Conservation (phyloP, 2,329 filamentous ascomycete species). For the Epichloe glyceriae region DNA sequence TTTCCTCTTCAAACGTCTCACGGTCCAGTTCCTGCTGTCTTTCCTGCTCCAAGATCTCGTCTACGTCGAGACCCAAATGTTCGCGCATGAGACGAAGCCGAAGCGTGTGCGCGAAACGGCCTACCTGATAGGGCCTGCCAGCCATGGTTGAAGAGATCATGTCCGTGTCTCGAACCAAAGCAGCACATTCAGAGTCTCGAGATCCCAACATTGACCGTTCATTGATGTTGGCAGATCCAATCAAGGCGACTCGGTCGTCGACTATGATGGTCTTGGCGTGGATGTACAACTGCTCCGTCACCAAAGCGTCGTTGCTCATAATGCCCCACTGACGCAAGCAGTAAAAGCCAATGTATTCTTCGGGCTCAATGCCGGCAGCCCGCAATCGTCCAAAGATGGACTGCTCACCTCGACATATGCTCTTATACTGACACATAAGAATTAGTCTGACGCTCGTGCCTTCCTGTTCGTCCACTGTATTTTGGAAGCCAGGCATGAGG, state of each 20-base stretch:
- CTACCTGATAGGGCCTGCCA: conserved; percentile 77
- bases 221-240: conserved; percentile 97
- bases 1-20: conserved; percentile 42
- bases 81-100: conserved; percentile 92
- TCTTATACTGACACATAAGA: conserved; percentile 93
- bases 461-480: conserved; percentile 85
- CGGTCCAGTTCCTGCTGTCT: conserved; percentile 53
- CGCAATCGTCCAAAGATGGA: conserved; percentile 84
- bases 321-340: conserved; percentile 85
- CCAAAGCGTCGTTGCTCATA: conserved; percentile 71
- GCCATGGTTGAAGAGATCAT: conserved; percentile 89
- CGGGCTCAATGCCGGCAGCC: conserved; percentile 71
- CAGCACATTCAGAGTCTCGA: conserved; percentile 83
- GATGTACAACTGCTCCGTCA: conserved; percentile 95
- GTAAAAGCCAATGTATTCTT: conserved; percentile 93
- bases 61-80: conserved; percentile 89
- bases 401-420: conserved; percentile 82
- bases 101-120: conserved; percentile 82
- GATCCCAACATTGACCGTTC: conserved; percentile 89
- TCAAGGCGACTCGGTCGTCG: conserved; percentile 84
- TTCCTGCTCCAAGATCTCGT: conserved; percentile 75
- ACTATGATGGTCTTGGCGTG: conserved; percentile 96
- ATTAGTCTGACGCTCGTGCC: conserved; percentile 91
- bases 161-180: conserved; percentile 82
- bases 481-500: conserved; percentile 96